Conservation (phyloP, 306 rosid species). For the apple (Malus domestica) region DNA sequence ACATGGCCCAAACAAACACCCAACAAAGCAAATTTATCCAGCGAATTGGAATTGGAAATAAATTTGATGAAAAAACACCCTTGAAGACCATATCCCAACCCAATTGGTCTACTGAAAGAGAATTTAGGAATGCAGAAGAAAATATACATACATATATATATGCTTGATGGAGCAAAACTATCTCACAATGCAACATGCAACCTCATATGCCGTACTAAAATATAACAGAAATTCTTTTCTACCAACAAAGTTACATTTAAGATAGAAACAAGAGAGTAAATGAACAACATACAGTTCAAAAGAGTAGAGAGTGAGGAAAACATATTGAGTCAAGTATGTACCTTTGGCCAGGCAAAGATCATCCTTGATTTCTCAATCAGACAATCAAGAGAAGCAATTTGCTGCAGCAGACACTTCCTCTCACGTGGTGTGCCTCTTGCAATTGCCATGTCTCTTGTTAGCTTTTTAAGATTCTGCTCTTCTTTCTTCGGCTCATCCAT, state of each 20-base stretch:
- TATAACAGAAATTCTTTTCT: not conserved
- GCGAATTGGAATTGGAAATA: not conserved
- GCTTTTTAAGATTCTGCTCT: slow-evolving; percentile 72
- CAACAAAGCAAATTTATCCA: not conserved
- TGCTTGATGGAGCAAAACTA: not conserved
- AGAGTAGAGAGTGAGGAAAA: slow-evolving; percentile 2
- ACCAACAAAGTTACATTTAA: not conserved
- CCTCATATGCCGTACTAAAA: not conserved
- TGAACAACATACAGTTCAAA: not conserved
- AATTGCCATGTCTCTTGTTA: slow-evolving; percentile 42
- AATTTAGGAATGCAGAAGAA: not conserved
- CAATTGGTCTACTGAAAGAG: not conserved
- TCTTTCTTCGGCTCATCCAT: slow-evolving; percentile 54
- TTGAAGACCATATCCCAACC: not conserved
- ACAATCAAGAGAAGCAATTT: slow-evolving; percentile 40
- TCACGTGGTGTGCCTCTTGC: slow-evolving; percentile 61
- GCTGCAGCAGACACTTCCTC: slow-evolving; percentile 54
- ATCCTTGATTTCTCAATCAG: slow-evolving; percentile 59
- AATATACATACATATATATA: not conserved
- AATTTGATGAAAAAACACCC: not conserved
- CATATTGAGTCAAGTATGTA: slow-evolving; percentile 9
- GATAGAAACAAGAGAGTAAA: not conserved
- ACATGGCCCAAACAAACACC: not conserved
- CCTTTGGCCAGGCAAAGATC: slow-evolving; percentile 69
- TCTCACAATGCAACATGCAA: not conserved